Base-by-base conservation (phyloP, 2,329 filamentous ascomycete genomes). In the Monilinia aucupariae region DNA sequence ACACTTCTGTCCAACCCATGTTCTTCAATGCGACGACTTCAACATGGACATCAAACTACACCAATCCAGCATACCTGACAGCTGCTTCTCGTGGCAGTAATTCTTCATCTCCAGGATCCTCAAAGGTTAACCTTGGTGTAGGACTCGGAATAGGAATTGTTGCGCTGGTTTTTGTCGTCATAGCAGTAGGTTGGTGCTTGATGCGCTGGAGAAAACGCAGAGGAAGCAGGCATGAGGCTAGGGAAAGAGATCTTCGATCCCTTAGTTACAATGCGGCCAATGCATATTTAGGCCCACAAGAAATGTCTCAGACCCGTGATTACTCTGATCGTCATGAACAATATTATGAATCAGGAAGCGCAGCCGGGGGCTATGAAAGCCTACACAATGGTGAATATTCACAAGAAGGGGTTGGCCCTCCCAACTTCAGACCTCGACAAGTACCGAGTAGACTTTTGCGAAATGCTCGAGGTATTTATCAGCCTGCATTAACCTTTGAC, bases 121-220 rank as follows among this genome's bases (percentile, higher is more conserved):
- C 64, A 25, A 82, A 80, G 54, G 75, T 87, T 5, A 85, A 86
- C 0, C 76, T 90, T 0, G 86, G 86, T 0, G 75, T 87, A 2
- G 88, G 87, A 0, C 72, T 91, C 1, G 87, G 88, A 1, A 74
- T 91, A 1, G 88, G 86, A 1, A 71, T 88, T 1, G 76, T 82
- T 0, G 76, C 82, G 1, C 70, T 84, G 2, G 65, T 85, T 10
- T 74, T 78, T 0, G 75, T 80, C 0, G 67, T 81, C 2, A 30
- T 83, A 0, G 68, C 82, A 25, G 80, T 75, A 62, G 76, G 82
- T 61, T 79, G 80, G 64, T 83, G 81, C 62, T 78, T 76, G 39
- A 25, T 62, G n/a, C n/a, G 52, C n/a, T 41, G 52, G 13, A 58
- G 52, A n/a, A 79, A 80, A 65, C 78, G 79, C 17, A 75, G 72